Conservation (phyloP, 352 stramenopile genomes). For the Pythium folliculosum region DNA sequence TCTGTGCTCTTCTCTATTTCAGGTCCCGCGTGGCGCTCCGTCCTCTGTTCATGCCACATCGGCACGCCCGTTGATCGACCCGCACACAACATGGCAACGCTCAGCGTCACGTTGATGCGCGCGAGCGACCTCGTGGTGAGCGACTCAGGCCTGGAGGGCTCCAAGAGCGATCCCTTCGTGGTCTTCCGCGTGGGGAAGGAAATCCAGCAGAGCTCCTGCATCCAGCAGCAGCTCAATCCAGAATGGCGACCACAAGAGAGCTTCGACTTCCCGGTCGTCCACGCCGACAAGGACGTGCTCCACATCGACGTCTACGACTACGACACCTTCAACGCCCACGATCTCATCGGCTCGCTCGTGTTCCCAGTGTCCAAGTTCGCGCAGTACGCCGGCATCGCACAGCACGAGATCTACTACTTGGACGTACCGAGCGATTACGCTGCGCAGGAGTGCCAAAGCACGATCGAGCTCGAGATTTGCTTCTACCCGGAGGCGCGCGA, state of each 20-base stretch:
- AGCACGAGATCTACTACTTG: constrained; percentile 55
- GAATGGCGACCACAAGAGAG: constrained; percentile 60
- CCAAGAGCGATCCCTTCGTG: constrained; percentile 80
- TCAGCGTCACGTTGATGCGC: constrained; percentile 50
- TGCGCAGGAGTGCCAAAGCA: constrained; percentile 46
- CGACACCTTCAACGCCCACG: constrained; percentile 62
- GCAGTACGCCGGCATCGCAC: constrained; percentile 40
- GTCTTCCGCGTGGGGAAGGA: constrained; percentile 51
- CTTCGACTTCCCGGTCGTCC: constrained; percentile 58
- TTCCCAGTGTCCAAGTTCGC: constrained; percentile 54
- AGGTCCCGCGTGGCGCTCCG: background rate
- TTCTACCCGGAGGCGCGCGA: constrained; percentile 37
- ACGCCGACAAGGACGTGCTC: constrained; percentile 47
- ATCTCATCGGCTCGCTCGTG: constrained; percentile 59
- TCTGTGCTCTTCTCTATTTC: background rate
- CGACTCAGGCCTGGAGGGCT: constrained; percentile 56
- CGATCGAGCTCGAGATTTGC: constrained; percentile 59
- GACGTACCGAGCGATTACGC: constrained; percentile 46
- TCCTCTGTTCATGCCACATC: background rate
- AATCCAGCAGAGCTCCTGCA: constrained; percentile 56
- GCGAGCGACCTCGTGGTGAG: constrained; percentile 58
- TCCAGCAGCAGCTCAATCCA: constrained; percentile 69
- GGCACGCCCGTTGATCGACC: background rate
- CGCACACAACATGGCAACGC: constrained; percentile 39
- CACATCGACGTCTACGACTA: constrained; percentile 65